Evolutionary conservation across 2,329 filamentous ascomycete species (phyloP).

Genomic region (Diaporthe sp.): DNA sequence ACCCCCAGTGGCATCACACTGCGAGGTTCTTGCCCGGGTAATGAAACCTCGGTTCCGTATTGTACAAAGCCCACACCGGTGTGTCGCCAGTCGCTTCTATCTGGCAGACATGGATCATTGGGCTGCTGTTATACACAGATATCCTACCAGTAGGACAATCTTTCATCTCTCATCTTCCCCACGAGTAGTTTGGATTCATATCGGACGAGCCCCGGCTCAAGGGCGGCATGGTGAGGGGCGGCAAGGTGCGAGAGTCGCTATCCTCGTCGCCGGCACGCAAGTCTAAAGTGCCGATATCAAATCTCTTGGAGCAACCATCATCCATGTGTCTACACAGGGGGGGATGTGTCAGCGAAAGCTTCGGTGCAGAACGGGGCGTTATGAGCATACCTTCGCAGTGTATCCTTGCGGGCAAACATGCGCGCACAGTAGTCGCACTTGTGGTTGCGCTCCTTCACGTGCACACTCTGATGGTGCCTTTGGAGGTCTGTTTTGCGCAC

Average conservation of each 20-base stretch:
- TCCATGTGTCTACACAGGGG: constrained; percentile 73
- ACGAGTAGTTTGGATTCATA: constrained; percentile 5
- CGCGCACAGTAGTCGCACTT: constrained; percentile 78
- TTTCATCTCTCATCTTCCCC: constrained; percentile 5
- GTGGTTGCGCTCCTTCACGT: constrained; percentile 79
- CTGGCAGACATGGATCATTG: neutral
- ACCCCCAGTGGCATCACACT: neutral
- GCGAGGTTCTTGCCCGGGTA: neutral
- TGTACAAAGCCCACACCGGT: neutral
- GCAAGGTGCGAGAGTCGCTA: constrained; percentile 43
- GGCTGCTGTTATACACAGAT: constrained; percentile 4
- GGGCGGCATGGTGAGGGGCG: constrained; percentile 47
- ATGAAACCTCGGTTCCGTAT: neutral
- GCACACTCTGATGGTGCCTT: constrained; percentile 74
- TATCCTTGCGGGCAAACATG: constrained; percentile 84
- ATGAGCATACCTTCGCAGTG: constrained; percentile 75
- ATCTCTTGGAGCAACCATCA: constrained; percentile 79
- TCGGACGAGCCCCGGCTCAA: constrained; percentile 37
- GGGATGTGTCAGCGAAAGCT: constrained; percentile 5
- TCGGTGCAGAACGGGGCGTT: neutral
- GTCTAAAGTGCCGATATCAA: constrained; percentile 67
- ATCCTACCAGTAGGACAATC: constrained; percentile 13
- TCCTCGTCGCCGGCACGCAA: constrained; percentile 51
- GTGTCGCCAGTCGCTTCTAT: neutral
- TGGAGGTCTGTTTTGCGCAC: constrained; percentile 85